Base-by-base conservation (phyloP, 331 rosid species). In the Acacia pycnantha region DNA sequence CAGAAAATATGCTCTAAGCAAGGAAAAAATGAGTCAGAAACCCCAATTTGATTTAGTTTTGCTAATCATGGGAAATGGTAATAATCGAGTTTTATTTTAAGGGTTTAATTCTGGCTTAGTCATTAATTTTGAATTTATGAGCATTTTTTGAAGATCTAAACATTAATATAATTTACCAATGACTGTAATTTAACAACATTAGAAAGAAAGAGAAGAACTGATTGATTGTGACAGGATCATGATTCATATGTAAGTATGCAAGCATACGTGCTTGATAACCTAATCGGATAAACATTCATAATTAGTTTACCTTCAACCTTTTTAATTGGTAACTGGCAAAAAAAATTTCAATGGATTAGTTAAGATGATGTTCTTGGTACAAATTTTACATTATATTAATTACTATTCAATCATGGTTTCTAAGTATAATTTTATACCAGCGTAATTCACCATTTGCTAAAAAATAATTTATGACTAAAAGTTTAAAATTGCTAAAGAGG, bases 51-150 rank as follows among this genome's bases (percentile, higher is more conserved):
- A 40, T 70, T 70, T 26, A 35, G 31, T 22, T 68, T 40, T 33
- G 9, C 12, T 44, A 16, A 51, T n/a, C 47, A 26, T 24, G 24
- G 46, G 24, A 24, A 33, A 61, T 61, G 37, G 35, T 26, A 61
- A 26, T 4, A 18, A 15, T 59, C 56, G 27, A 37, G 27, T 14
- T 35, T 76, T 12, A 48, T 44, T 35, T 74, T 33, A 70, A 69
- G 82, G 62, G 31, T 75, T 79, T 58, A 21, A 46, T 19, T 70
- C 81, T 26, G 26, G 71, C 53, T 80, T 69, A 58, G 61, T 44
- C 41, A 58, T 71, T 29, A 27, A 7, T 51, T 59, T 35, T 56
- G 51, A 40, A 35, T 19, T 9, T 21, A 33, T 56, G 3, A 37
- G 69, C 67, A 19, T 64, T 64, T 70, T 69, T 61, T 59, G 29